Base-by-base conservation (phyloP, 164 flowering plant genomes). In the Macadamia tetraphylla region DNA sequence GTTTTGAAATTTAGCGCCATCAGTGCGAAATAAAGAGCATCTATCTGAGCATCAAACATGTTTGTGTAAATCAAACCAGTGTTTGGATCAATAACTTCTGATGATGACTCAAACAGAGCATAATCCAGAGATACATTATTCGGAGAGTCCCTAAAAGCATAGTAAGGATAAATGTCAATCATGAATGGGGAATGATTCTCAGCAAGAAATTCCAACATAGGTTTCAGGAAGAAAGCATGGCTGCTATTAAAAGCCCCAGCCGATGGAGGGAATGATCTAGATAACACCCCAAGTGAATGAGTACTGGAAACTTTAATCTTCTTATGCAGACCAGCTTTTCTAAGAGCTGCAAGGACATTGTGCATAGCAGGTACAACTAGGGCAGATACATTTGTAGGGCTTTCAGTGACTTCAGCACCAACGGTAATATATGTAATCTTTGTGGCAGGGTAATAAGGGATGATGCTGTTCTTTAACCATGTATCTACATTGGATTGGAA, bases 11-110 rank as follows among this genome's bases (percentile, higher is more conserved):
- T 86, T 35, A 95, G 72, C 64, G 88, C 95, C 70, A 66, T 76
- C 31, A 95, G 76, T 1, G 99, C 98, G 62, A 80, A 89, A 68
- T 88, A 88, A 32, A 95, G 71, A 49, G 99, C 89, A 80, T 94
- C 99, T 63, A 94, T 77, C 78, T 95, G 98, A 0, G 99, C 96
- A 77, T 95, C 99, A 30, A 95, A 89, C 94, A 95, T 82, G 78
- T 92, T 95, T 13, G 89, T 81, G 81, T 95, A 95, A 29, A 89
- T 76, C 73, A 95, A 76, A 11, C 99, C 99, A 17, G 94, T 95
- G 76, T 89, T 89, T 42, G 94, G 94, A 70, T 95, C 99, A 64
- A 92, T 83, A 42, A 95, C 99, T 69, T 87, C 96, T 1, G 90
- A 75, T 23, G 94, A 84, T 43, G 88, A 80, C 77, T 82, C 76